phyloP scores from a whole-genome alignment of 2,329 filamentous ascomycete species.

The Cladosporium phlei region DNA sequence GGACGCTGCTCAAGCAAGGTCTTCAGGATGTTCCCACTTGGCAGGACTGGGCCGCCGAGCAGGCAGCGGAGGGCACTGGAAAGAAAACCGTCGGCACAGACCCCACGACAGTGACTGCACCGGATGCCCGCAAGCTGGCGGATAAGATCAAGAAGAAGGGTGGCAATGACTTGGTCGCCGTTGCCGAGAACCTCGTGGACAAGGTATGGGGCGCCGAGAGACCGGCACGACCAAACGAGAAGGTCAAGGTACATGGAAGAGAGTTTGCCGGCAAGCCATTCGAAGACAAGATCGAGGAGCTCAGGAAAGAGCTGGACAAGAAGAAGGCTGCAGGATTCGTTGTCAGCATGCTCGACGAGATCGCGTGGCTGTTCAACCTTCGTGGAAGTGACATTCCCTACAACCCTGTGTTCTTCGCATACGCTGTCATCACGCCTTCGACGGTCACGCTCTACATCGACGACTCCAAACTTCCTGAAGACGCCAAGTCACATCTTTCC shows the following conservation, averaged over 20 bases:
- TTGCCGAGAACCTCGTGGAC: slow-evolving; percentile 84
- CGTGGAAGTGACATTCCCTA: slow-evolving; percentile 93
- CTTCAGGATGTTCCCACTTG: slow-evolving; percentile 91
- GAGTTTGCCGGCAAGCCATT: slow-evolving; percentile 79
- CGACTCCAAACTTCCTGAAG: slow-evolving; percentile 65
- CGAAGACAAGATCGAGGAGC: slow-evolving; percentile 73
- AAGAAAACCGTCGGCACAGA: slow-evolving; percentile 90
- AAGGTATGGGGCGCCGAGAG: slow-evolving; percentile 74
- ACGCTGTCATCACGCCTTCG: slow-evolving; percentile 76
- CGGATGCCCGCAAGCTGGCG: slow-evolving; percentile 67
- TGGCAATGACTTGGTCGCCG: slow-evolving; percentile 67
- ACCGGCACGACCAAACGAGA: slow-evolving; percentile 69
- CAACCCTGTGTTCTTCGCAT: slow-evolving; percentile 98
- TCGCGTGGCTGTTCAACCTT: slow-evolving; percentile 98
- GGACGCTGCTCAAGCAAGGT: slow-evolving; percentile 87
- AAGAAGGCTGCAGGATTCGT: slow-evolving; percentile 84
- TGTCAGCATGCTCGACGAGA: slow-evolving; percentile 90
- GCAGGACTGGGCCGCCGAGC: slow-evolving; percentile 90
- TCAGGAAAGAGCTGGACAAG: slow-evolving; percentile 88
- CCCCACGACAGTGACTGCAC: slow-evolving; percentile 73
- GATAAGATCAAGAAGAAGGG: slow-evolving; percentile 85
- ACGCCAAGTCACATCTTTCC: slow-evolving; percentile 65
- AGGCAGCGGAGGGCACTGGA: slow-evolving; percentile 59
- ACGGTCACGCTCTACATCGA: slow-evolving; percentile 80
- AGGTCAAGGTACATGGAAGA: slow-evolving; percentile 65